Conservation (phyloP, 179 eudicot species). For the Patellifolia procumbens region DNA sequence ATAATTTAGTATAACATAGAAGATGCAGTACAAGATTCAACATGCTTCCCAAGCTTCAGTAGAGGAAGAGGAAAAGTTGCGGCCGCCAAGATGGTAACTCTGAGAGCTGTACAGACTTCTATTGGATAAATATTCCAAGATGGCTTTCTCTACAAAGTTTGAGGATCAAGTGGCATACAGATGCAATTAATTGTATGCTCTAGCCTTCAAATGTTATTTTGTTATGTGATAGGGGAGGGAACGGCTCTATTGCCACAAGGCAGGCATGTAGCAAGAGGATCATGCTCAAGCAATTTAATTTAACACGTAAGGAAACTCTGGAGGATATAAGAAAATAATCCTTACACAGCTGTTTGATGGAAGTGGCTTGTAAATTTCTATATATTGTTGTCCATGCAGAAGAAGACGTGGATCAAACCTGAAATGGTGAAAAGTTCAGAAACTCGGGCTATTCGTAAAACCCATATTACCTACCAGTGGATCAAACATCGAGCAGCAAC, state of each 20-base stretch:
- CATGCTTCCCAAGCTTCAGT: not conserved
- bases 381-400: slow-evolving; percentile 87
- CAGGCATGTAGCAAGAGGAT: not conserved
- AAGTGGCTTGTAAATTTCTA: slow-evolving; percentile 82
- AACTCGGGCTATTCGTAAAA: slow-evolving; percentile 6
- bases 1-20: not conserved
- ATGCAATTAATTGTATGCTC: not conserved
- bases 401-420: slow-evolving; percentile 81
- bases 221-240: not conserved
- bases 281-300: not conserved
- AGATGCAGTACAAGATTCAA: not conserved
- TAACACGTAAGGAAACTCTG: not conserved
- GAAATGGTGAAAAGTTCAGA: slow-evolving; percentile 21
- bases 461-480: not conserved
- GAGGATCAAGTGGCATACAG: not conserved
- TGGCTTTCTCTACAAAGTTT: not conserved
- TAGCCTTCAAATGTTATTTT: not conserved
- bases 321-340: slow-evolving; percentile 13
- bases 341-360: slow-evolving; percentile 71
- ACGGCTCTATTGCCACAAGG: not conserved
- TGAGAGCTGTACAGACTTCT: not conserved
- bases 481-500: not conserved
- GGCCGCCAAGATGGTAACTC: not conserved
- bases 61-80: not conserved
- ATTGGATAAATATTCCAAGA: not conserved